Conservation (phyloP, 192 early-diverging fungal genomes). For the Mortierella alpina region DNA sequence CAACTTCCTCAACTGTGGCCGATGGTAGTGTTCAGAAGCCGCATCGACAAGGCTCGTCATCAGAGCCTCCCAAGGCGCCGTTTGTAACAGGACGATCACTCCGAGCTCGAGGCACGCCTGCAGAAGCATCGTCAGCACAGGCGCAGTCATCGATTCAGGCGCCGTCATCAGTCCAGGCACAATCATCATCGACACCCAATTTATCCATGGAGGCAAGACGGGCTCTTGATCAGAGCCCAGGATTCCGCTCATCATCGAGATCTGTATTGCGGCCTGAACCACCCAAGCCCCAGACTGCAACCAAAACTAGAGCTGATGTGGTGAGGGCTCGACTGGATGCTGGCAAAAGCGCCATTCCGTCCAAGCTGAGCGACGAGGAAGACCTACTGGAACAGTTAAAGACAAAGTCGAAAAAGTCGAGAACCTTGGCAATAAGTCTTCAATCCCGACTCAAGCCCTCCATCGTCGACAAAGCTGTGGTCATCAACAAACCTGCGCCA, state of each 20-base stretch:
- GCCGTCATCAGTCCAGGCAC: neutral
- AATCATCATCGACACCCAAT: neutral
- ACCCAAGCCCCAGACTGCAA: conserved; percentile 49
- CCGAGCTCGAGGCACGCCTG: conserved; percentile 16
- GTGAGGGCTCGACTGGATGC: conserved; percentile 26
- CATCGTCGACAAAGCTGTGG: conserved; percentile 36
- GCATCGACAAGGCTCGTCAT: neutral
- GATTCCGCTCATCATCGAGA: conserved; percentile 21
- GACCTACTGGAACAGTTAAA: conserved; percentile 29
- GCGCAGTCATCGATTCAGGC: too few relatives aligned
- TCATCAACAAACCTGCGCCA: conserved; percentile 51
- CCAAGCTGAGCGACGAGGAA: conserved; percentile 25
- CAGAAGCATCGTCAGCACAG: neutral
- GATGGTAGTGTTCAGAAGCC: neutral
- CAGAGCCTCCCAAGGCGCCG: conserved; percentile 8
- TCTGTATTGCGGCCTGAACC: conserved; percentile 1
- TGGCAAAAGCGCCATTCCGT: neutral
- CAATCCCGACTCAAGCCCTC: conserved; percentile 39
- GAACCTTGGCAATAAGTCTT: conserved; percentile 26
- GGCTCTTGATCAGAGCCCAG: conserved; percentile 14
- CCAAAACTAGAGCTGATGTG: conserved; percentile 35
- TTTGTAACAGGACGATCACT: conserved; percentile 13
- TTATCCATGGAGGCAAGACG: neutral
- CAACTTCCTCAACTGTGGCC: neutral
- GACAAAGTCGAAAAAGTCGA: conserved; percentile 41